These are phyloP conservation scores for Mycena epipterygia DNA, from an alignment of 768 basidiomycete species.

Conservation along the genomic window DNA sequence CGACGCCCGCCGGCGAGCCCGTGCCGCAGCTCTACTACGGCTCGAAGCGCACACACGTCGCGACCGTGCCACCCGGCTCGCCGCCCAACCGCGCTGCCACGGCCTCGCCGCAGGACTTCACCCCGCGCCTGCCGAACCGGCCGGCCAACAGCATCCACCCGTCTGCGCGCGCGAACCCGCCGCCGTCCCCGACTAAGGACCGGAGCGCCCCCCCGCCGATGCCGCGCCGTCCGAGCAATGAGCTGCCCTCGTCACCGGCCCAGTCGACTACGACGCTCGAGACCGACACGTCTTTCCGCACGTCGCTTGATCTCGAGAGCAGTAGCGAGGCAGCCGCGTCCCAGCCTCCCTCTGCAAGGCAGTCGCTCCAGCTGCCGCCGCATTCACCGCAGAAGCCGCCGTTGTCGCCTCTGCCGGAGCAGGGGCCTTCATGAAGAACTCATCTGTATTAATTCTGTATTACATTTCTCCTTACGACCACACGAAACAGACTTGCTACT, in stretches of 20 bases:
- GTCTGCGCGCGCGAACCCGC: conserved; percentile 68
- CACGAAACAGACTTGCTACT: conserved; percentile 29
- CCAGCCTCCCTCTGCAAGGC: conserved; percentile 28
- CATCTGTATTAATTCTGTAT: conserved; percentile 23
- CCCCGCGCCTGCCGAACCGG: conserved; percentile 76
- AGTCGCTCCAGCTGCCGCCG: conserved; percentile 32
- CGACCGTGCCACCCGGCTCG: conserved; percentile 59
- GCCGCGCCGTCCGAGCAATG: conserved; percentile 33
- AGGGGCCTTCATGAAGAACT: not conserved
- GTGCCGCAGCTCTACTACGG: conserved; percentile 73
- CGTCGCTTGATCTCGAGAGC: conserved; percentile 31
- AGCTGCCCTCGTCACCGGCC: conserved; percentile 30
- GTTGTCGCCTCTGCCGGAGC: conserved; percentile 26
- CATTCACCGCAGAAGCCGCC: conserved; percentile 11
- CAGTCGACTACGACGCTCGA: conserved; percentile 33
- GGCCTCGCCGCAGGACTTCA: conserved; percentile 73
- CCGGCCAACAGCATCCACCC: conserved; percentile 86
- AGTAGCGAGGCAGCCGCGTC: conserved; percentile 23
- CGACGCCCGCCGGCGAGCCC: conserved; percentile 77
- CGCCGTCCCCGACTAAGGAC: conserved; percentile 60
- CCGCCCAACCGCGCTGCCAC: conserved; percentile 39
- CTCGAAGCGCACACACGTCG: conserved; percentile 77
- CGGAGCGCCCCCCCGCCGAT: conserved; percentile 30
- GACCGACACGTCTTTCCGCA: conserved; percentile 29
- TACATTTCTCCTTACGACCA: conserved; percentile 25